A percentile compares a stretch with the other conserved stretches of the same genome.
phyloP scores from a whole-genome alignment of 2,329 filamentous ascomycete genomes.

The Byssochlamys sp. region DNA sequence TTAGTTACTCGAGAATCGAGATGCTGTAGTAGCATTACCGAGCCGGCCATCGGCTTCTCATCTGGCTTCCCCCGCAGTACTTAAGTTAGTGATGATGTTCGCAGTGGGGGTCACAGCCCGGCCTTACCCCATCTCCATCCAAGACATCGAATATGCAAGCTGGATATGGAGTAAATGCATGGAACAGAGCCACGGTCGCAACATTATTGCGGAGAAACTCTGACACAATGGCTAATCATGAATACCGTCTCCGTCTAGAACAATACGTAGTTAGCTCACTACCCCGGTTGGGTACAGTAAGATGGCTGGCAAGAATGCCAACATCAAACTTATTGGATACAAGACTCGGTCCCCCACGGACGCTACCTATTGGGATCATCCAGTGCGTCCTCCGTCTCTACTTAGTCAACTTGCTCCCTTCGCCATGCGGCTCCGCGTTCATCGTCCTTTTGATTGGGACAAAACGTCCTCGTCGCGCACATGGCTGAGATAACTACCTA shows the following conservation, averaged over 20 bases:
- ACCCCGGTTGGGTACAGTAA: not conserved
- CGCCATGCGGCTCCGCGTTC: not conserved
- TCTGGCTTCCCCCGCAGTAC: not conserved
- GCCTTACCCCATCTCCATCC: not conserved
- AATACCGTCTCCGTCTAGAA: not conserved
- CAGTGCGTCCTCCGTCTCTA: not conserved
- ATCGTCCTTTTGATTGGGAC: not conserved
- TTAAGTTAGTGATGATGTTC: not conserved
- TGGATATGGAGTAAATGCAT: not conserved
- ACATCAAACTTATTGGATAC: not conserved
- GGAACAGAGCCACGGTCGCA: not conserved
- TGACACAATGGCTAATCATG: not conserved
- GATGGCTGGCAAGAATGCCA: not conserved
- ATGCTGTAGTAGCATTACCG: not conserved
- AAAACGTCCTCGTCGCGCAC: not conserved
- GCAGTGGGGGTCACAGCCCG: not conserved
- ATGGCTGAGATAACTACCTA: not conserved
- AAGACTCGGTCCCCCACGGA: not conserved
- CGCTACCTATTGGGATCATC: not conserved
- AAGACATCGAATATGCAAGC: not conserved
- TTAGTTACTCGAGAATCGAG: too few species aligned
- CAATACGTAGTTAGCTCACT: not conserved
- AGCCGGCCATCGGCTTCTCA: not conserved
- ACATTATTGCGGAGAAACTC: not conserved
- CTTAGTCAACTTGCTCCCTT: not conserved